phyloP scores from a whole-genome alignment of 129 eudicot genomes.

The Apium graveolens region DNA sequence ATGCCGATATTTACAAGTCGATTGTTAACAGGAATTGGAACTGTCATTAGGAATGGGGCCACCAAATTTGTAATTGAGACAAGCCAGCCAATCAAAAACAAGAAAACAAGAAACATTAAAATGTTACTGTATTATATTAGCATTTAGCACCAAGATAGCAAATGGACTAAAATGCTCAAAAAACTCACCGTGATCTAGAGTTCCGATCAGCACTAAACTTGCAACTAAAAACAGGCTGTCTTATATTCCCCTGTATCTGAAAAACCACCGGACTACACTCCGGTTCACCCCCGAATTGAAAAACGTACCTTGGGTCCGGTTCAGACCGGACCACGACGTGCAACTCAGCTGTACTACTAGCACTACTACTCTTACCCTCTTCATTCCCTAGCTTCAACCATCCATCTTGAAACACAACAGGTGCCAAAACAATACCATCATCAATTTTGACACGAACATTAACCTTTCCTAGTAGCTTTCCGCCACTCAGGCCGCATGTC shows the following conservation, averaged over 20 bases:
- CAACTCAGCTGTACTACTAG: slow-evolving; percentile 42
- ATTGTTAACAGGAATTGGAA: background rate
- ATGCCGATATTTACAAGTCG: background rate
- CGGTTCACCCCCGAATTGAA: slow-evolving; percentile 96
- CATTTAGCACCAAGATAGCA: too few relatives aligned
- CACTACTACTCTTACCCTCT: background rate
- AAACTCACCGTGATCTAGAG: slow-evolving; percentile 11
- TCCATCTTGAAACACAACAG: slow-evolving; percentile 56
- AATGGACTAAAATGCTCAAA: too few relatives aligned
- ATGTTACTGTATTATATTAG: background rate
- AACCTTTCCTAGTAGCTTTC: slow-evolving; percentile 59
- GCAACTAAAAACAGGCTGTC: slow-evolving; percentile 98
- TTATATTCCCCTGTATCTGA: slow-evolving; percentile 81
- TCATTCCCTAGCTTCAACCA: slow-evolving; percentile 69
- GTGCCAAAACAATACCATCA: slow-evolving; percentile 33
- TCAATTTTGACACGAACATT: slow-evolving; percentile 31
- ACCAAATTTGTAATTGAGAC: background rate
- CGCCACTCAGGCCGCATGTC: slow-evolving; percentile 54
- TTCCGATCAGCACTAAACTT: slow-evolving; percentile 87
- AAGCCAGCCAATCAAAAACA: background rate
- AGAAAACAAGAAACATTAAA: background rate
- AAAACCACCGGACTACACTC: slow-evolving; percentile 89
- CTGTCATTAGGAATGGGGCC: background rate
- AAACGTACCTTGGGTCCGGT: slow-evolving; percentile 88
- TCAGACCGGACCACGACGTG: slow-evolving; percentile 67